Base-by-base conservation (phyloP, 495 filamentous ascomycete genomes). In the Echria macrotheca region DNA sequence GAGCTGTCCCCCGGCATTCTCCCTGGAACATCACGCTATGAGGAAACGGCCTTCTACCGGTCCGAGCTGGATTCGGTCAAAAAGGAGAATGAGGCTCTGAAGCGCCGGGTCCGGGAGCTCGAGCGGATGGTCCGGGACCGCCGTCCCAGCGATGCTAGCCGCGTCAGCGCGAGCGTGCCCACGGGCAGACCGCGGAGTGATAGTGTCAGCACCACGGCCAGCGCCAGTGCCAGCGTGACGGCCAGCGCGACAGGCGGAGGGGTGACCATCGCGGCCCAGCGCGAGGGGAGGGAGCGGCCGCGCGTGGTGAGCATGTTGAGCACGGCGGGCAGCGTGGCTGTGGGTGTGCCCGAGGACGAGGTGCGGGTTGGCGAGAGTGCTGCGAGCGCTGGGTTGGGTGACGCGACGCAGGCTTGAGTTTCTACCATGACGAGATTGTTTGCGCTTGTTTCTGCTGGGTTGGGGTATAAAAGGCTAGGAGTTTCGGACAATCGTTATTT, bases 81-180 rank as follows among this genome's bases (percentile, higher is more conserved):
- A 66, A 70, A 75, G 8, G 90, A 96, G 69, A 96, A 96, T 58
- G 89, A 94, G 47, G 62, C 71, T 29, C 70, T 96, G 36, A 83
- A 83, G 56, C 71, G 76, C 41, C 77, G 87, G 17, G 79, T 96
- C 18, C 75, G 82, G 40, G 87, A 91, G 51, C 67, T 94, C 24
- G 89, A 95, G 57, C 60, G 72, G 9, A 60, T 63, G 46, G 56
- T 79, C 32, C 67, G 70, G 5, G 69, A 71, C 5, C 66, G 70
- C 14, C 60, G 72, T 47, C 67, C 64, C 23, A 73, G 72, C 47
- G 72, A 73, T 50, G 59, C 63, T 1, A 69, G 69, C 42, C 53
- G 58, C 3, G 46, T 54, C 17, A 49, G 65, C 36, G 48, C 52
- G 19, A 31, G 36, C 2, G 47, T 15, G 23, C 39, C 15, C 2